A percentile compares a stretch with the other conserved stretches of the same genome.
Evolutionary conservation across 768 basidiomycete species (phyloP).

Genomic region (Artomyces pyxidatus): DNA sequence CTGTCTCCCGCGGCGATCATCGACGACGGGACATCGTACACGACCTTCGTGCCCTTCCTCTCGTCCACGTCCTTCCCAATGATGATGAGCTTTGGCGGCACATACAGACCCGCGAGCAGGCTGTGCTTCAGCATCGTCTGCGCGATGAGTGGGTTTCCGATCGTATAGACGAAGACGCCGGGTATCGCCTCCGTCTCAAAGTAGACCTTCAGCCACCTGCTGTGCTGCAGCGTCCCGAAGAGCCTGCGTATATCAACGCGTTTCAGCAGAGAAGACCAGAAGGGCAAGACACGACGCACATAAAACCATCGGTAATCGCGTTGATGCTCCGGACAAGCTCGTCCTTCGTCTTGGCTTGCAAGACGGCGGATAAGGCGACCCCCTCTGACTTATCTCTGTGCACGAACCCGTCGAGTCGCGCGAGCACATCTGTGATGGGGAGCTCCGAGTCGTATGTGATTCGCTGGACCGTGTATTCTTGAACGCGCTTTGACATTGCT

Average conservation of each 20-base stretch:
- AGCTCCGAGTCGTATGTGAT: not conserved
- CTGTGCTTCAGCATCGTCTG: not conserved
- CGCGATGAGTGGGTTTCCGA: slow-evolving; percentile 1
- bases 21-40: not conserved
- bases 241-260: not conserved
- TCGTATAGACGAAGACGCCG: not conserved
- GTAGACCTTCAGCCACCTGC: not conserved
- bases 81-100: not conserved
- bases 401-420: not conserved
- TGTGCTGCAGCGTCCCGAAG: not conserved
- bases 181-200: not conserved
- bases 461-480: not conserved
- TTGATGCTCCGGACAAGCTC: not conserved
- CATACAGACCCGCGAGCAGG: not conserved
- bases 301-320: not conserved
- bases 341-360: not conserved
- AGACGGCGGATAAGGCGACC: too few species aligned
- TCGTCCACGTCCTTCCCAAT: not conserved
- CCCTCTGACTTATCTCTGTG: not conserved
- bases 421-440: not conserved
- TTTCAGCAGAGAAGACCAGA: not conserved
- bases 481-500: too few species aligned
- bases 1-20: not conserved
- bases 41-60: not conserved
- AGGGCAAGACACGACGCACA: not conserved